phyloP scores from a whole-genome alignment of 257 asterid genomes.

The Ballota nigra region DNA sequence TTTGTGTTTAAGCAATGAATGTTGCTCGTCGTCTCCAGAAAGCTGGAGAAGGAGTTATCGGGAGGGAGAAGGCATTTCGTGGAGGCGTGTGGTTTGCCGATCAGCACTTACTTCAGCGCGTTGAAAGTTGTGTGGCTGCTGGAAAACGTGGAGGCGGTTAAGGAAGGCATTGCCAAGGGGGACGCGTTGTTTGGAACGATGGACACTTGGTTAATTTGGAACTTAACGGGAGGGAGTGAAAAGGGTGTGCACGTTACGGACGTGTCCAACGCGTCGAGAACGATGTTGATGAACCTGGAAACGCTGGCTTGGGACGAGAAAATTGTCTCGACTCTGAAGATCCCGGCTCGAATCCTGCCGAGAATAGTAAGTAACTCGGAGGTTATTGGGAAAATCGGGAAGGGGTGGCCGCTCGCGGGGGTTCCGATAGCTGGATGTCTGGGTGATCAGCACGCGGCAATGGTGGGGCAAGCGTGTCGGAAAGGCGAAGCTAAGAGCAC shows the following conservation, averaged over 20 bases:
- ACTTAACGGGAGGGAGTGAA: conserved; percentile 75
- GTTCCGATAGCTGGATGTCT: conserved; percentile 88
- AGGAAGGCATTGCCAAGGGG: conserved; percentile 58
- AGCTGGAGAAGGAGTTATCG: conserved; percentile 72
- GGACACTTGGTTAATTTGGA: conserved; percentile 95
- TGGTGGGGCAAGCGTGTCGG: conserved; percentile 86
- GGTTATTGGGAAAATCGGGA: conserved; percentile 58
- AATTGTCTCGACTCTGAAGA: conserved; percentile 39
- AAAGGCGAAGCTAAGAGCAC: conserved; percentile 97
- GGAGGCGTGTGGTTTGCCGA: conserved; percentile 77
- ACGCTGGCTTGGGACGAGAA: conserved; percentile 79
- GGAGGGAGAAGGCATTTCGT: conserved; percentile 90
- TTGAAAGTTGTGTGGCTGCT: conserved; percentile 76
- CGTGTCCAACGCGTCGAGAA: conserved; percentile 86
- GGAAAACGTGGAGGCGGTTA: conserved; percentile 68
- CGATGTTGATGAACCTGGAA: conserved; percentile 90
- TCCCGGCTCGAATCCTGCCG: conserved; percentile 57
- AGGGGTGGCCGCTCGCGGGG: conserved; percentile 81
- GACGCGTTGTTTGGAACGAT: conserved; percentile 92
- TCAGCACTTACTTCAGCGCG: conserved; percentile 95
- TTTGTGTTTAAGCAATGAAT: neutral
- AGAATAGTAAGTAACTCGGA: conserved; percentile 78
- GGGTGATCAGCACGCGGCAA: conserved; percentile 96
- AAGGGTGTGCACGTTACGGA: conserved; percentile 82
- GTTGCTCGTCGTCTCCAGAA: conserved; percentile 32